Conservation (phyloP, 768 basidiomycete genomes). For the Suillus tomentosus region DNA sequence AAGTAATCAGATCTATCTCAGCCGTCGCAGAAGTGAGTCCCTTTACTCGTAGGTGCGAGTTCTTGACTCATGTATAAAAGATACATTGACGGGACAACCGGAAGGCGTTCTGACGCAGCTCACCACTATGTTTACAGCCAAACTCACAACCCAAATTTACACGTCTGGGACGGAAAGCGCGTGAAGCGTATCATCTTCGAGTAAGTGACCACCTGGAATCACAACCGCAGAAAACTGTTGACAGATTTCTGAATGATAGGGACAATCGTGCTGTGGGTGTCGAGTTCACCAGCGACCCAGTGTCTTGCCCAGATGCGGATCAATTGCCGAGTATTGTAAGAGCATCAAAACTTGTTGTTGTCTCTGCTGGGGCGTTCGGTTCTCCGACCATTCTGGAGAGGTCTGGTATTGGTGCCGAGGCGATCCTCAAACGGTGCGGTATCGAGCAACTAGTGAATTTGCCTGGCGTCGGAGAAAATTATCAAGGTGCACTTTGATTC, state of each 20-base stretch:
- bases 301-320: constrained; percentile 23
- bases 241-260: background rate
- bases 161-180: background rate
- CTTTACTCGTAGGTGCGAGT: too few species aligned
- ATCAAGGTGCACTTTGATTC: constrained; percentile 41
- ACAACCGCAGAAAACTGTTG: background rate
- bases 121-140: background rate
- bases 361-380: constrained; percentile 56
- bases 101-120: constrained; percentile 57
- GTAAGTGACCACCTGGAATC: background rate
- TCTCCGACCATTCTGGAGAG: constrained; percentile 58
- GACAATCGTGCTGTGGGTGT: constrained; percentile 25
- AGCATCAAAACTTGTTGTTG: constrained; percentile 47
- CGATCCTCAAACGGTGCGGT: too few species aligned
- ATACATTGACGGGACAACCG: constrained; percentile 53
- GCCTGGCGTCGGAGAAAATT: constrained; percentile 78
- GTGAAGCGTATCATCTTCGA: background rate
- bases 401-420: constrained; percentile 42
- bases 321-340: constrained; percentile 29
- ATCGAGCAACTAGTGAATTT: constrained; percentile 40
- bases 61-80: constrained; percentile 30
- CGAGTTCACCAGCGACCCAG: constrained; percentile 45
- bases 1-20: too few species aligned
- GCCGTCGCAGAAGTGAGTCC: too few species aligned
- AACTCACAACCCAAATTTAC: background rate